Evolutionary conservation across 257 asterid species (phyloP).

Genomic region (Paraleonurus japonicus): DNA sequence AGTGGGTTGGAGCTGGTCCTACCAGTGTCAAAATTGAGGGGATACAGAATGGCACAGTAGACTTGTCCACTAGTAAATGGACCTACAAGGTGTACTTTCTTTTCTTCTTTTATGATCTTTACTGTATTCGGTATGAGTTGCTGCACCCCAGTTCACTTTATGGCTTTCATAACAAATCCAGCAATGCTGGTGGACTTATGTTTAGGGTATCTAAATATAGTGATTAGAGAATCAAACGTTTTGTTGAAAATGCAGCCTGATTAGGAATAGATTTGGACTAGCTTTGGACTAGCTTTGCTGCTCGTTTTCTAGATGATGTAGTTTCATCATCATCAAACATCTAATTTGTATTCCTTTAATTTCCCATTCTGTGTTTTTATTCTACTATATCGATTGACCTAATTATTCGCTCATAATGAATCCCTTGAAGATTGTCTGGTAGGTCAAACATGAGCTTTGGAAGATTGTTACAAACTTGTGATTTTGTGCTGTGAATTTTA

Average conservation of each 20-base stretch:
- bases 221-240: not conserved
- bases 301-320: constrained; percentile 5
- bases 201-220: not conserved
- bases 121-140: not conserved
- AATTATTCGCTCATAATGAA: not conserved
- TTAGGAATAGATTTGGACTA: not conserved
- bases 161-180: not conserved
- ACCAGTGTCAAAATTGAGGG: constrained; percentile 68
- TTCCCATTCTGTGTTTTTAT: not conserved
- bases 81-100: constrained; percentile 57
- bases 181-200: not conserved
- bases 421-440: not conserved
- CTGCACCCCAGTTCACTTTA: not conserved
- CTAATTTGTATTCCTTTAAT: not conserved
- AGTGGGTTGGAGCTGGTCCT: constrained; percentile 89
- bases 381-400: not conserved
- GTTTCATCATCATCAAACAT: not conserved
- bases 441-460: not conserved
- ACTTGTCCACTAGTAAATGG: constrained; percentile 70
- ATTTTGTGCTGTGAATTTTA: not conserved
- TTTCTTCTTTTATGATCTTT: constrained; percentile 7
- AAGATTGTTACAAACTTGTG: too few species aligned
- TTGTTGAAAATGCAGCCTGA: not conserved
- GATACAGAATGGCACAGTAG: constrained; percentile 56
- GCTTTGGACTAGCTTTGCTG: not conserved